These are phyloP conservation scores for Vanrija sp. DNA, from an alignment of 1,284 basidiomycete genomes.

Conservation along the genomic window DNA sequence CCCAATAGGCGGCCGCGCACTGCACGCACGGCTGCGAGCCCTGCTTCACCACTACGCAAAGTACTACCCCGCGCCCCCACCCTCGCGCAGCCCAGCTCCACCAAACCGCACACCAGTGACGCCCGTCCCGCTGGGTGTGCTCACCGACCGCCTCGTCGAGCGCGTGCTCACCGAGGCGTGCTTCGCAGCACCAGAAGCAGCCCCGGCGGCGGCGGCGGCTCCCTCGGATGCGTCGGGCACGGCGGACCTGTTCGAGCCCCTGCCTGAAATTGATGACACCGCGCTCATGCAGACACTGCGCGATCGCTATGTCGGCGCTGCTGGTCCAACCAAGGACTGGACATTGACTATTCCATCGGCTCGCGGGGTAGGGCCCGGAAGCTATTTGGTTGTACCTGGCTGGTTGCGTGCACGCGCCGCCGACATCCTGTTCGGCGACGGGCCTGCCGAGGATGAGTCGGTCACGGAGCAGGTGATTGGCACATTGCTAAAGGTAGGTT, in stretches of 20 bases:
- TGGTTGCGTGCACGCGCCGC: slow-evolving; percentile 90
- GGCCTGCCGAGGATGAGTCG: slow-evolving; percentile 69
- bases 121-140: slow-evolving; percentile 5
- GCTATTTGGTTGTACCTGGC: slow-evolving; percentile 70
- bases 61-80: slow-evolving; percentile 5
- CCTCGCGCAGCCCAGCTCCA: not conserved
- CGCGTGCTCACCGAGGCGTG: slow-evolving; percentile 41
- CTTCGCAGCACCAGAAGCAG: slow-evolving; percentile 19
- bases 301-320: slow-evolving; percentile 12
- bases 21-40: slow-evolving; percentile 70
- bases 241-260: slow-evolving; percentile 2
- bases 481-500: slow-evolving; percentile 65
- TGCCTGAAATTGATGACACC: slow-evolving; percentile 14
- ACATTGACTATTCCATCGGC: slow-evolving; percentile 11
- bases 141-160: slow-evolving; percentile 32
- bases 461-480: slow-evolving; percentile 75
- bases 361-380: slow-evolving; percentile 3
- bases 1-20: slow-evolving; percentile 69
- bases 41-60: slow-evolving; percentile 70
- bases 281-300: slow-evolving; percentile 10
- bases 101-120: not conserved
- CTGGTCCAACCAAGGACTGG: slow-evolving; percentile 19
- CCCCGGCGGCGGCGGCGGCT: not conserved
- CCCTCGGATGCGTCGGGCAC: not conserved
- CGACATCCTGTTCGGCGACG: slow-evolving; percentile 80